Base-by-base conservation (phyloP, 352 stramenopile genomes). In the Salisapilia sapeloensis region DNA sequence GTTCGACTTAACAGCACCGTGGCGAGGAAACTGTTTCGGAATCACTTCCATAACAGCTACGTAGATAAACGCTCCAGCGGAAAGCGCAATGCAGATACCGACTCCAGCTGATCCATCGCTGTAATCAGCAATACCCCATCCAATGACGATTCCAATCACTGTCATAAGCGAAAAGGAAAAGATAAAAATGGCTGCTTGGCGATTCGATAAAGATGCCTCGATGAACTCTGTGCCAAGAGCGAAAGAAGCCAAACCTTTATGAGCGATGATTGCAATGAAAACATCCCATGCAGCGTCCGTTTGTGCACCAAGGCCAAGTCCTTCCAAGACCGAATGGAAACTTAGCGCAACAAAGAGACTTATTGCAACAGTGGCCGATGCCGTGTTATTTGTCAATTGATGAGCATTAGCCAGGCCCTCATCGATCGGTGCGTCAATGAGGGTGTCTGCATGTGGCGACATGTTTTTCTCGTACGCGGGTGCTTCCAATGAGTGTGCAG, bases 41-140 rank as follows among this genome's bases (percentile, higher is more conserved):
- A 86, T 79, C 11, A 86, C 69, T 32, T 86, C 70, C 70, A 86
- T 86, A 16, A 86, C 70, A 1, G 70, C 70, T 20, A 86, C 70
- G 40, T 86, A 86, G 41, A 86, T 86, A 48, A 86, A 86, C 12
- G 70, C 83, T 14, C 70, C 70, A 1, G 63, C 79, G 2, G 70
- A 65, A 4, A 85, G 50, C 17, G 70, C 70, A n/a, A 85, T 59
- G 33, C 70, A 52, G 28, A 69, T 64, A 12, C 56, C 56, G 2
- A 53, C 56, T 12, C 49, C 52, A 2, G 56, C 56, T 44, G 56
- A 64, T 33, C 64, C 56, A 22, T 64, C 56, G 6, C 49, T 59
- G 19, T 38, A 36, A 17, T 58, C 52, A 13, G 54, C 53, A 27
- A 69, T 50, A 40, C 46, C 28, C 56, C 56, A 69, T 38, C 56